Evolutionary conservation across 768 basidiomycete genomes (phyloP), one percentile per base, ranked within the genome.

Genomic region (Tricholoma matsutake): DNA sequence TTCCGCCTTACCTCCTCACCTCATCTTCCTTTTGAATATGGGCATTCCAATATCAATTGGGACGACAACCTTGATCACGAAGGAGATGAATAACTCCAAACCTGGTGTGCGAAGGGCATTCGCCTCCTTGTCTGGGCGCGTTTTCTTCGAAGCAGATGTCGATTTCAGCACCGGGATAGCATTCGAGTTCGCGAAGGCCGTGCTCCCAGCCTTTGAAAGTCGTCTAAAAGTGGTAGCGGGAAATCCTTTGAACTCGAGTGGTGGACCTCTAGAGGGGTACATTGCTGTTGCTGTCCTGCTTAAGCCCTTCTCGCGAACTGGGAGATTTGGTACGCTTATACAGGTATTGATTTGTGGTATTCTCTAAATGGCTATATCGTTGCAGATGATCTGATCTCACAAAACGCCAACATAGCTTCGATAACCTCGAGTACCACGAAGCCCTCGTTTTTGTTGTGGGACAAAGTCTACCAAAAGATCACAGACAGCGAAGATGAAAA

Each of bases 391-490:
- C 56, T 76, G 9, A 78, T 84, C 20, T 75, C 81, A 22, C 78
- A 75, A 64, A 86, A 86, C 69, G 54, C 80, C 29, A 72, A 73
- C 2, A 63, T 84, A n/a, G 77, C 80, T 34, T 73, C 79, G 1
- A 70, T 91, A n/a, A 68, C 72, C 16, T 72, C 85, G 0, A 75
- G 78, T 13, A 67, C 76, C 11, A 75, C 82, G 22, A 97, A 94
- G 69, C 91, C 93, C 0, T 88, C 91, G 1, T 97, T 97, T 75
- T 72, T 98, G 41, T 66, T 96, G 13, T 93, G 86, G 85, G 94
- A 96, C 57, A 94, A 91, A 70, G 86, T 92, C 0, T 94, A 93
- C 67, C 84, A 87, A 61, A 94, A 92, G 69, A 64, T 89, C 14
- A 75, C 77, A 6, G 81, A 84, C 6, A 65, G 78, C 0, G 80